Evolutionary conservation across 495 filamentous ascomycete genomes (phyloP).

Genomic region (Melanomma pulvis-pyrius): DNA sequence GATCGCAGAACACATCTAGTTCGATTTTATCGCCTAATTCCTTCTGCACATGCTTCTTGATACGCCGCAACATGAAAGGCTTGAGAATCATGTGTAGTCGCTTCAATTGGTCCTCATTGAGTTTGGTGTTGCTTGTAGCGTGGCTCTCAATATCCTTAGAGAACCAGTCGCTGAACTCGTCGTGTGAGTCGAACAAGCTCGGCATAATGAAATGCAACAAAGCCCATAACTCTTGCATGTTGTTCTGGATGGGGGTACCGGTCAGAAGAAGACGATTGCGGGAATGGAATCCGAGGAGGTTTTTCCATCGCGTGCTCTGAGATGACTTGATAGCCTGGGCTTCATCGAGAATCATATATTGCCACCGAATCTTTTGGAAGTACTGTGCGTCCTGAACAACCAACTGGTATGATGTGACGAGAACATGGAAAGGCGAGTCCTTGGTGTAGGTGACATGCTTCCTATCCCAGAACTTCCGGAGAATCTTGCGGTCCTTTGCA

Average conservation of each 20-base stretch:
- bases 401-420: conserved; percentile 95
- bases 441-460: conserved; percentile 94
- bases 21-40: conserved; percentile 99
- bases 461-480: conserved; percentile 98
- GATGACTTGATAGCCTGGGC: conserved; percentile 99
- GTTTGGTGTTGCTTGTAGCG: conserved; percentile 96
- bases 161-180: conserved; percentile 99
- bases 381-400: conserved; percentile 94
- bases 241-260: conserved; percentile 98
- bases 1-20: conserved; percentile 90
- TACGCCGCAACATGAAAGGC: conserved; percentile 98
- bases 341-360: conserved; percentile 99
- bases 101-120: conserved; percentile 95
- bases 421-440: conserved; percentile 90
- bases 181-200: conserved; percentile 94
- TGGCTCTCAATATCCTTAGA: conserved; percentile 99
- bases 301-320: conserved; percentile 94
- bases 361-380: conserved; percentile 98
- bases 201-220: conserved; percentile 99
- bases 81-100: conserved; percentile 98
- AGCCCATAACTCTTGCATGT: conserved; percentile 99
- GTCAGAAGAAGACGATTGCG: conserved; percentile 93
- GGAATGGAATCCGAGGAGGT: conserved; percentile 88
- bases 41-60: conserved; percentile 99
- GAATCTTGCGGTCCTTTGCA: conserved; percentile 89